Percentiles rank a stretch among this genome's conserved stretches.
These are phyloP conservation scores for Suillus occidentalis DNA, from an alignment of 768 basidiomycete species.

Conservation along the genomic window DNA sequence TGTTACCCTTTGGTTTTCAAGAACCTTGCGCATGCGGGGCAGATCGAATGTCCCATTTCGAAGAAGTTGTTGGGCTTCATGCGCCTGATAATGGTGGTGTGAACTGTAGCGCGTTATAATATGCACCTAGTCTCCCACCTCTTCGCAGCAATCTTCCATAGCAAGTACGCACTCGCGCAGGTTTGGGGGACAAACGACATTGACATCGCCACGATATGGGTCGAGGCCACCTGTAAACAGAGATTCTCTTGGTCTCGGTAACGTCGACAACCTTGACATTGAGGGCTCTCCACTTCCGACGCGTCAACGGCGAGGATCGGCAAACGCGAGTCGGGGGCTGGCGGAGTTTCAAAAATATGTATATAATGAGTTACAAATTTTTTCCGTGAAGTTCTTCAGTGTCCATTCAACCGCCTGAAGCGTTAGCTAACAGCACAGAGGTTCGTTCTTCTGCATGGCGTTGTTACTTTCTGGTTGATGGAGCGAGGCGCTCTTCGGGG, in stretches of 20 bases:
- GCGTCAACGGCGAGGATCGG: slow-evolving; percentile 15
- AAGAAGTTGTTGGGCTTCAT: slow-evolving; percentile 68
- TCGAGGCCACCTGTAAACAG: slow-evolving; percentile 70
- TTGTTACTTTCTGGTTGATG: slow-evolving; percentile 68
- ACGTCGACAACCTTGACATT: slow-evolving; percentile 54
- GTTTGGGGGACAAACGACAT: slow-evolving; percentile 68
- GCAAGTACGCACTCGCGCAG: slow-evolving; percentile 74
- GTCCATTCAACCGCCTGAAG: slow-evolving; percentile 72
- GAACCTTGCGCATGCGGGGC: slow-evolving; percentile 64
- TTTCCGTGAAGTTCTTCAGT: slow-evolving; percentile 39
- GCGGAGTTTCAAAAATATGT: slow-evolving; percentile 30
- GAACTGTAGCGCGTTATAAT: neutral
- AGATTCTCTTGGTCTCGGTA: slow-evolving; percentile 55
- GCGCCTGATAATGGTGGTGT: slow-evolving; percentile 42
- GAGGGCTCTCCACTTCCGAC: slow-evolving; percentile 15
- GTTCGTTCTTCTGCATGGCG: slow-evolving; percentile 59
- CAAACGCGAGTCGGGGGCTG: slow-evolving; percentile 15
- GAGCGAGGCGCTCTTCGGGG: slow-evolving; percentile 64
- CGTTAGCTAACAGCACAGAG: slow-evolving; percentile 53
- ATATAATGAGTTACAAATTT: slow-evolving; percentile 30
- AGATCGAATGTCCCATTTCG: slow-evolving; percentile 71
- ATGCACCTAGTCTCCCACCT: slow-evolving; percentile 41
- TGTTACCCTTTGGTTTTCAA: slow-evolving; percentile 66
- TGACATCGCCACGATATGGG: slow-evolving; percentile 60
- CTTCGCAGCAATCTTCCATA: slow-evolving; percentile 81